A percentile compares a stretch with the other conserved stretches of the same genome.
Conservation (phyloP, 192 early-diverging fungal species). For the Umbelopsis isabellina region DNA sequence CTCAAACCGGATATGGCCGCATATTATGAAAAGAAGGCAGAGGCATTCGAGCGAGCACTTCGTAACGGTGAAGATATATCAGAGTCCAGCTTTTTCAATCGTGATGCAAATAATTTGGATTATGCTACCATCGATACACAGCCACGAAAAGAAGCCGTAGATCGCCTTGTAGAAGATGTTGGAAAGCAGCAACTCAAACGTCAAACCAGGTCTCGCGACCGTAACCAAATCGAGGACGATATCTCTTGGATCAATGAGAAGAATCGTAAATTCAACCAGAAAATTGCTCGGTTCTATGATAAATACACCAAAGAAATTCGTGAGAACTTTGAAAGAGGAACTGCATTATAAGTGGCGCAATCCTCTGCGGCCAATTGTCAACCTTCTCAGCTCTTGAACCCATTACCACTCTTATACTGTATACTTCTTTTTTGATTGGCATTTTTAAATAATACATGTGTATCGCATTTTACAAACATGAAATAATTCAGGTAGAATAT, state of each 20-base stretch:
- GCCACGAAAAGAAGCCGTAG: slow-evolving; percentile 67
- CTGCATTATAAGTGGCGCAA: slow-evolving; percentile 58
- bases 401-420: background rate
- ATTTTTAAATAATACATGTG: too few species aligned
- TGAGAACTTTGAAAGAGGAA: slow-evolving; percentile 86
- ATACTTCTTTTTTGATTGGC: background rate
- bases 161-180: slow-evolving; percentile 71
- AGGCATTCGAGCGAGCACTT: slow-evolving; percentile 37
- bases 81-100: slow-evolving; percentile 51
- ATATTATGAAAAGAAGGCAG: slow-evolving; percentile 71
- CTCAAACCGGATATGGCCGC: slow-evolving; percentile 83
- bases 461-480: too few species aligned
- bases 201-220: slow-evolving; percentile 65
- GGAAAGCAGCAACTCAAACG: slow-evolving; percentile 67
- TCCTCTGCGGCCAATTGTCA: background rate
- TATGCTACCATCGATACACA: slow-evolving; percentile 60
- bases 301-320: slow-evolving; percentile 93
- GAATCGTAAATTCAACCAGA: slow-evolving; percentile 95
- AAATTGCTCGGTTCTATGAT: slow-evolving; percentile 94
- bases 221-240: slow-evolving; percentile 81
- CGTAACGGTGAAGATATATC: slow-evolving; percentile 41
- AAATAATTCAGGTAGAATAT: too few species aligned
- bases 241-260: slow-evolving; percentile 97
- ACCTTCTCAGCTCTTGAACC: background rate
- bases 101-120: slow-evolving; percentile 69